Base-by-base conservation (phyloP, 1,284 basidiomycete species). In the Ceratobasidium sp. region DNA sequence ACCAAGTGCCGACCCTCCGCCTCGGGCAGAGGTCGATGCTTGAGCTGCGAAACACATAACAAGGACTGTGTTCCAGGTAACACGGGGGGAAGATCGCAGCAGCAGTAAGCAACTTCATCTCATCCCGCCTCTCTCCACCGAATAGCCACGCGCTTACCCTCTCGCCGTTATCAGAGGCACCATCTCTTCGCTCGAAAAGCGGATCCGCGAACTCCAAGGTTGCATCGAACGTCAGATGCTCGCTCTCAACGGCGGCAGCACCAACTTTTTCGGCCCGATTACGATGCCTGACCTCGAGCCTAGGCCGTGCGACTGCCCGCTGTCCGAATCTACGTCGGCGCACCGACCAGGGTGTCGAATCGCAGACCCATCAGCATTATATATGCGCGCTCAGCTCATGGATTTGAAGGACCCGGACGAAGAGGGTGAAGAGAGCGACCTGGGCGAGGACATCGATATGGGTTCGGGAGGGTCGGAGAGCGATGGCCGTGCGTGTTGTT, bases 331-430 rank as follows among this genome's bases (percentile, higher is more conserved):
- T n/a, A n/a, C n/a, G n/a, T n/a, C 2, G n/a, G 40, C 28, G 17
- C 71, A 74, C 61, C 42, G 46, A 20, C 57, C 71, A 40, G 59
- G 61, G 12, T 74, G 71, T 17, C 59, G 20, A 7, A 48, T 61
- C 0, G 4, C 46, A 4, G 71, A 74, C 33, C 71, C 71, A 3
- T 48, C 48, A 10, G n/a, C 15, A 3, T 28, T 74, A 13, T 74
- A 50, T 65, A 42, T 5, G 26, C 71, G 71, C 56, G 59, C 71
- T 12, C 20, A 48, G 56, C 28, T 74, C 13, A 74, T 74, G 71
- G 59, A 74, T 4, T 33, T 74, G 38, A 44, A 20, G 2, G 48
- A 65, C 40, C 40, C 26, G 3, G 71, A 74, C 26, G 42, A 46
- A 3, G 54, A 71, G 4, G 57, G 23, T 17, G 26, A 40, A 28